Percentiles rank a stretch among this genome's conserved stretches.
Conservation (phyloP, 768 basidiomycete species). For the Daedaleopsis sinensis region DNA sequence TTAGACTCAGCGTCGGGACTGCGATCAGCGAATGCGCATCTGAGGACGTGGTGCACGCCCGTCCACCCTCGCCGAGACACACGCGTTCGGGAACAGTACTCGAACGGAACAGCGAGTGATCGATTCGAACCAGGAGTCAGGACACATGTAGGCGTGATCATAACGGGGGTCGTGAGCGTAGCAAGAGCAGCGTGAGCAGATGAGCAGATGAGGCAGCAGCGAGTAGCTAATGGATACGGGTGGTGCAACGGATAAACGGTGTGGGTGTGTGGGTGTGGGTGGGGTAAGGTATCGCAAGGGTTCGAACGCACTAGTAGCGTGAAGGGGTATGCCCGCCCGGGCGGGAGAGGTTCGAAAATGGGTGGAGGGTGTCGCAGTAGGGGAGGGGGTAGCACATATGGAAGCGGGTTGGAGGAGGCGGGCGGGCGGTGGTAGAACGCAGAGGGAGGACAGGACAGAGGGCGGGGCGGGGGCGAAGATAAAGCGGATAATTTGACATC, state of each 20-base stretch:
- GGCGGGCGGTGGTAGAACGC: background rate
- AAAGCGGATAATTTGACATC: slow-evolving; percentile 21
- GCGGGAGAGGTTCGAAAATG: background rate
- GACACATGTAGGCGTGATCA: too few relatives aligned
- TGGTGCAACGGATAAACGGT: background rate
- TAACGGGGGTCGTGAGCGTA: slow-evolving; percentile 24
- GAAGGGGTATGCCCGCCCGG: background rate
- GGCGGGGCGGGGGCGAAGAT: background rate
- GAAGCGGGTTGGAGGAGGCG: background rate
- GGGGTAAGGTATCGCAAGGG: slow-evolving; percentile 5
- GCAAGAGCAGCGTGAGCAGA: slow-evolving; percentile 10
- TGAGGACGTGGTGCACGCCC: too few relatives aligned
- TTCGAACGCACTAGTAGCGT: background rate
- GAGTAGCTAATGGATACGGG: slow-evolving; percentile 11
- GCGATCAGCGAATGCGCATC: too few relatives aligned
- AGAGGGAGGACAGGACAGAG: background rate
- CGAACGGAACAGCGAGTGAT: background rate
- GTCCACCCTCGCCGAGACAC: too few relatives aligned
- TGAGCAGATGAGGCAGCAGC: too few relatives aligned
- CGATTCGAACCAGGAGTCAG: slow-evolving; percentile 6
- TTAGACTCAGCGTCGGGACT: too few relatives aligned
- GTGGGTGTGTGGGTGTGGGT: background rate
- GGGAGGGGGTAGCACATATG: slow-evolving; percentile 1
- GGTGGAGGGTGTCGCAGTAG: slow-evolving; percentile 6
- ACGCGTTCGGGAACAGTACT: too few relatives aligned